These are phyloP conservation scores for Naganishia liquefaciens DNA, from an alignment of 1,284 basidiomycete genomes.

Conservation along the genomic window DNA sequence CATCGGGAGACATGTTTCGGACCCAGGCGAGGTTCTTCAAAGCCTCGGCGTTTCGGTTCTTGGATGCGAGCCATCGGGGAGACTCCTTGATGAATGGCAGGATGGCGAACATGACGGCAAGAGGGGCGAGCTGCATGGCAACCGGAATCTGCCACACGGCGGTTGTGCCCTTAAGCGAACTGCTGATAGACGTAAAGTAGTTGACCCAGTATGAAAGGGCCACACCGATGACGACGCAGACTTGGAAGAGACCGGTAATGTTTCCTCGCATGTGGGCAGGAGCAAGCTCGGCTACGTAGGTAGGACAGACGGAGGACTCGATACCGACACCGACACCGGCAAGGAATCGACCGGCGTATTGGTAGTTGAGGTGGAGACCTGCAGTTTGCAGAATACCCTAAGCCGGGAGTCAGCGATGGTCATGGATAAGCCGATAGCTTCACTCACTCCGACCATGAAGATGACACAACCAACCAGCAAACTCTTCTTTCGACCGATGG, in stretches of 20 bases:
- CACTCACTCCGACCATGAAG: conserved; percentile 52
- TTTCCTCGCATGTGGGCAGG: conserved; percentile 57
- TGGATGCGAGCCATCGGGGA: conserved; percentile 64
- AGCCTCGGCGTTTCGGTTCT: conserved; percentile 59
- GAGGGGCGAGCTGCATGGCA: conserved; percentile 60
- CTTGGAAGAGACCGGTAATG: conserved; percentile 66
- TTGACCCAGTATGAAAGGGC: conserved; percentile 41
- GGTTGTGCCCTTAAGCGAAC: conserved; percentile 43
- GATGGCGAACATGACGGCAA: conserved; percentile 52
- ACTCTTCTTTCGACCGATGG: conserved; percentile 53
- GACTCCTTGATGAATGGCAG: conserved; percentile 63
- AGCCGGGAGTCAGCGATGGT: background rate
- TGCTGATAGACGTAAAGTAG: conserved; percentile 55
- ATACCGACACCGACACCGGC: conserved; percentile 45
- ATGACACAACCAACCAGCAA: conserved; percentile 63
- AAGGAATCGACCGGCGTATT: conserved; percentile 57
- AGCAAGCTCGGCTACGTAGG: conserved; percentile 54
- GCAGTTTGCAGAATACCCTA: conserved; percentile 57
- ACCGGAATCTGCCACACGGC: conserved; percentile 47
- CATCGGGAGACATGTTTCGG: conserved; percentile 60
- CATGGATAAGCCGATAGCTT: too few relatives aligned
- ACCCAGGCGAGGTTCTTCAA: conserved; percentile 61
- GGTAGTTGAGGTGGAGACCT: conserved; percentile 46
- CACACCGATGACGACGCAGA: conserved; percentile 63
- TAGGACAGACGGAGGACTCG: conserved; percentile 44